phyloP scores from a whole-genome alignment of 345 rosid genomes.

The Brassica carinata region DNA sequence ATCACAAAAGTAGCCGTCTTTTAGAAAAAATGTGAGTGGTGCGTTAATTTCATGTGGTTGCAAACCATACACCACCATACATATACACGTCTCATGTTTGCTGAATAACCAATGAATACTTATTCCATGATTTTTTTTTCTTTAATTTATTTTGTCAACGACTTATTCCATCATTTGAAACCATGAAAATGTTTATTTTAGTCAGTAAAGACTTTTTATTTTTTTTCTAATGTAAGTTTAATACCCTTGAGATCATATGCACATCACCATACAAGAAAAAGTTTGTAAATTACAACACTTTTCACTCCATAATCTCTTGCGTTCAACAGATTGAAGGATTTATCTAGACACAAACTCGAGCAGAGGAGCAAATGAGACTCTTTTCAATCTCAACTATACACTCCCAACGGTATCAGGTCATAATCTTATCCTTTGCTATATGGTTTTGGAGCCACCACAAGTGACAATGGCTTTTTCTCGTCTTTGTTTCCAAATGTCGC shows the following conservation, averaged over 20 bases:
- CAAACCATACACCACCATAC: background rate
- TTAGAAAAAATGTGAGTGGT: background rate
- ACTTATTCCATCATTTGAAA: background rate
- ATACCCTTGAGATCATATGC: background rate
- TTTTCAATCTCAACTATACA: slow-evolving; percentile 76
- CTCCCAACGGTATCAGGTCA: slow-evolving; percentile 56
- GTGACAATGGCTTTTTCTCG: slow-evolving; percentile 61
- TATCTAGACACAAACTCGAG: slow-evolving; percentile 40
- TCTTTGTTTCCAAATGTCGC: slow-evolving; percentile 54
- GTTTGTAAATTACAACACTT: background rate
- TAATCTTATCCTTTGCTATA: slow-evolving; percentile 73
- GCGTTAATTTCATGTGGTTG: slow-evolving; percentile 2
- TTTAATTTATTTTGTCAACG: background rate
- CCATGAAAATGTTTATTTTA: background rate
- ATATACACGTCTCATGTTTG: slow-evolving; percentile 1
- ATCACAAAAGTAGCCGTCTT: background rate
- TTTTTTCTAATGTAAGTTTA: no score
- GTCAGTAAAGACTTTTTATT: no score
- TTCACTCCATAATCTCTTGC: background rate
- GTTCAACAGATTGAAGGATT: background rate
- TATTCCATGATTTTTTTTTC: background rate
- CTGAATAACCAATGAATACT: background rate
- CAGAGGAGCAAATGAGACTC: slow-evolving; percentile 91
- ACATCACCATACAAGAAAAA: background rate
- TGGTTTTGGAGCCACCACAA: slow-evolving; percentile 79